A percentile compares a stretch with the other conserved stretches of the same genome.
These are phyloP conservation scores for Penicillium italicum DNA, from an alignment of 2,329 filamentous ascomycete genomes.

Conservation along the genomic window DNA sequence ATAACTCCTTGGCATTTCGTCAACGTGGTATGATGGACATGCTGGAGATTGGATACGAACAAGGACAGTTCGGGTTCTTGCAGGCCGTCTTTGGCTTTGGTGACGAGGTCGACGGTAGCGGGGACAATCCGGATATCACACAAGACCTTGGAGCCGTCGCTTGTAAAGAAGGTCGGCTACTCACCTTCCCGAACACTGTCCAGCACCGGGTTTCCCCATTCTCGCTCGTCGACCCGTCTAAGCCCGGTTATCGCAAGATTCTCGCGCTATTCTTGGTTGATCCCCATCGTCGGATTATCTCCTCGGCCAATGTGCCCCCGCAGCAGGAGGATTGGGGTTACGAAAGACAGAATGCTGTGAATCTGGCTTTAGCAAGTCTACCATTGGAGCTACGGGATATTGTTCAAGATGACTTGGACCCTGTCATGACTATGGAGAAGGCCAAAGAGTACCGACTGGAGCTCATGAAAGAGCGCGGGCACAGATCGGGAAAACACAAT, in stretches of 20 bases:
- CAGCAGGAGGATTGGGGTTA: slow-evolving; percentile 39
- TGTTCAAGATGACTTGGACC: slow-evolving; percentile 23
- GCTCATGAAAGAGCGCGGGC: slow-evolving; percentile 18
- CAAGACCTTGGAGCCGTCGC: slow-evolving; percentile 17
- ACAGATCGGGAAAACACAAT: slow-evolving; percentile 1
- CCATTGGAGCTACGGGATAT: slow-evolving; percentile 24
- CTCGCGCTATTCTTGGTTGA: slow-evolving; percentile 60
- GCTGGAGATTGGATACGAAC: slow-evolving; percentile 21
- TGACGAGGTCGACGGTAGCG: slow-evolving; percentile 18
- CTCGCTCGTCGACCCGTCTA: slow-evolving; percentile 47
- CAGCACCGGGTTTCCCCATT: slow-evolving; percentile 55
- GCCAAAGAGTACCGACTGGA: slow-evolving; percentile 35
- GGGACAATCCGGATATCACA: slow-evolving; percentile 1
- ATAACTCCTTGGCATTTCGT: slow-evolving; percentile 51
- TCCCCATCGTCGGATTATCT: slow-evolving; percentile 51
- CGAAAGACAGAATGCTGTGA: not conserved
- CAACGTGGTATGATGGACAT: slow-evolving; percentile 29
- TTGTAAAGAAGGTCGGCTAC: slow-evolving; percentile 10
- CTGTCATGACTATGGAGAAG: slow-evolving; percentile 34
- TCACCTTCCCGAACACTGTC: slow-evolving; percentile 30
- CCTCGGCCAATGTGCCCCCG: slow-evolving; percentile 51
- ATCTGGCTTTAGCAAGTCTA: not conserved
- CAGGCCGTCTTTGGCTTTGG: slow-evolving; percentile 14
- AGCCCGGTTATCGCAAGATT: slow-evolving; percentile 55
- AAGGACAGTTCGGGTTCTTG: slow-evolving; percentile 9